Conservation (phyloP, 345 rosid genomes). For the Acer negundo region DNA sequence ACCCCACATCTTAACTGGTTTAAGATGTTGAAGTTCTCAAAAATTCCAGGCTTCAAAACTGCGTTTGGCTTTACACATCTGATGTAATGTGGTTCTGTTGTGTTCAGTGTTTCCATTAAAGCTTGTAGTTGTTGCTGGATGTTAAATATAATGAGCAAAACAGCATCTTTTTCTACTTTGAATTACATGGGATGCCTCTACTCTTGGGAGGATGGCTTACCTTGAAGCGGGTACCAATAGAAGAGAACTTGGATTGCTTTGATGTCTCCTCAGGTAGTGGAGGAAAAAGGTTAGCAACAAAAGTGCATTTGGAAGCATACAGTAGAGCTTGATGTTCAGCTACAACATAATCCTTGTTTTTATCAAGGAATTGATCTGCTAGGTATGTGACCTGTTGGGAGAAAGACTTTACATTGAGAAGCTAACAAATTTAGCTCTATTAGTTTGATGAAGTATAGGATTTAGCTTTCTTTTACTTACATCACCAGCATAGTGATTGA, state of each 20-base stretch:
- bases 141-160: conserved; percentile 25
- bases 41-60: conserved; percentile 56
- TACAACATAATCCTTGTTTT: conserved; percentile 77
- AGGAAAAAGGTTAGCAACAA: conserved; percentile 74
- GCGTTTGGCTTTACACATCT: conserved; percentile 73
- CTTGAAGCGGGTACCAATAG: conserved; percentile 79
- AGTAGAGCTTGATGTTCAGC: conserved; percentile 80
- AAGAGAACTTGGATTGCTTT: conserved; percentile 76
- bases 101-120: conserved; percentile 60
- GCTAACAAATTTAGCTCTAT: conserved; percentile 20
- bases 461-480: conserved; percentile 34
- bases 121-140: conserved; percentile 70
- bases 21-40: conserved; percentile 56
- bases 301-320: conserved; percentile 59
- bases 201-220: conserved; percentile 30
- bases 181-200: conserved; percentile 14
- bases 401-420: conserved; percentile 23
- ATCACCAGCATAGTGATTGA: conserved; percentile 80
- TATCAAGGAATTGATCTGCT: conserved; percentile 74
- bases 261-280: conserved; percentile 72
- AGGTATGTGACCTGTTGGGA: conserved; percentile 57
- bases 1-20: conserved; percentile 70
- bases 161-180: conserved; percentile 18
- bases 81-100: conserved; percentile 69
- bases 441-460: conserved; percentile 9